Percentiles rank a stretch among this genome's conserved stretches.
Evolutionary conservation across 2,329 filamentous ascomycete genomes (phyloP).

Genomic region (Aspergillus novofumigatus): DNA sequence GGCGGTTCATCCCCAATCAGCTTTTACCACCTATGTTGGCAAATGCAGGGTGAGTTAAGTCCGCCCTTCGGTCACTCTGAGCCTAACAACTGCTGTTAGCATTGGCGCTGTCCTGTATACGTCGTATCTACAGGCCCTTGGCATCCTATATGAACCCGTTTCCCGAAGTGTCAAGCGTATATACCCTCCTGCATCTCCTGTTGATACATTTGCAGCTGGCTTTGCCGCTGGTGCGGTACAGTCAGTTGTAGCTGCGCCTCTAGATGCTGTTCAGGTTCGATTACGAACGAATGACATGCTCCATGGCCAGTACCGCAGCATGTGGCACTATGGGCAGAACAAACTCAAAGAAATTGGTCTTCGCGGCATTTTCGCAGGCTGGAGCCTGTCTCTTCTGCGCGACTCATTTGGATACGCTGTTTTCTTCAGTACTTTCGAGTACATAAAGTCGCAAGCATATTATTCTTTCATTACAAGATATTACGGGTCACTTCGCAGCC

Average conservation of each 20-base stretch:
- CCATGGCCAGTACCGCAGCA: constrained; percentile 56
- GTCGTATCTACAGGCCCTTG: constrained; percentile 58
- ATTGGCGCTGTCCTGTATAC: constrained; percentile 62
- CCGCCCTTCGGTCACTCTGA: background rate
- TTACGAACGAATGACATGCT: constrained; percentile 57
- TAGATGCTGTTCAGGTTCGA: constrained; percentile 61
- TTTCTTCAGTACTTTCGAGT: constrained; percentile 63
- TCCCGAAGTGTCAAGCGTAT: constrained; percentile 54
- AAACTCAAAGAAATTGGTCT: constrained; percentile 58
- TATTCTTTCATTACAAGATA: constrained; percentile 58
- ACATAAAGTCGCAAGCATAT: constrained; percentile 59
- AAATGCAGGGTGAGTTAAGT: constrained; percentile 50
- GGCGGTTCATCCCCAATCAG: constrained; percentile 62
- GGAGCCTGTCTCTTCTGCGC: constrained; percentile 55
- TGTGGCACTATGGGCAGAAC: constrained; percentile 59
- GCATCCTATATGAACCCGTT: constrained; percentile 55
- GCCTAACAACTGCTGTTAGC: constrained; percentile 24
- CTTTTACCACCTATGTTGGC: constrained; percentile 60
- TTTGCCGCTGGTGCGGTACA: constrained; percentile 57
- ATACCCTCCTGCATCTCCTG: constrained; percentile 54
- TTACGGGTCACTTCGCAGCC: constrained; percentile 45
- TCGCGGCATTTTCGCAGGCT: constrained; percentile 62
- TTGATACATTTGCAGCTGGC: constrained; percentile 55
- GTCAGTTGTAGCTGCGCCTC: constrained; percentile 58
- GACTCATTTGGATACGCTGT: constrained; percentile 58